Conservation (phyloP, 1,284 basidiomycete genomes). For the Ganoderma sinense region DNA sequence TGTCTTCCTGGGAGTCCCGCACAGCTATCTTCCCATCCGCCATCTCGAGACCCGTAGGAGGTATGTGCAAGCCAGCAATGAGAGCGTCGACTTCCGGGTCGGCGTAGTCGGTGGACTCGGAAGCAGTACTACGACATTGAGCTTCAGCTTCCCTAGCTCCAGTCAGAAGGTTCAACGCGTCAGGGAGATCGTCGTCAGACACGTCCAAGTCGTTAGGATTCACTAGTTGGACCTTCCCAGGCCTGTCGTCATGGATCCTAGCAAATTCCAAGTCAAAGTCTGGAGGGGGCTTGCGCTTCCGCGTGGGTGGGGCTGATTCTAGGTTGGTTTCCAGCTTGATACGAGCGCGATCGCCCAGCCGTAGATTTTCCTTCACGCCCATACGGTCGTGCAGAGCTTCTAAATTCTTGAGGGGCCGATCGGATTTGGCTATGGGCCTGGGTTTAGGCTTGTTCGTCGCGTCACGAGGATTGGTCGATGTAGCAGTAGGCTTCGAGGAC, state of each 20-base stretch:
- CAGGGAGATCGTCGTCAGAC: slow-evolving; percentile 53
- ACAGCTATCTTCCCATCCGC: neutral
- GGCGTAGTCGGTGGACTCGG: slow-evolving; percentile 44
- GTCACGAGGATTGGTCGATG: neutral
- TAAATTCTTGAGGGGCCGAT: slow-evolving; percentile 48
- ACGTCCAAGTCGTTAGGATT: slow-evolving; percentile 34
- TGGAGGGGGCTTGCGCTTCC: slow-evolving; percentile 41
- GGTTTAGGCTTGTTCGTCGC: slow-evolving; percentile 20
- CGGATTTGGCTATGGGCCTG: slow-evolving; percentile 35
- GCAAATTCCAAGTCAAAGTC: slow-evolving; percentile 64
- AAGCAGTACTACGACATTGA: slow-evolving; percentile 11
- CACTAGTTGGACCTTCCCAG: slow-evolving; percentile 23
- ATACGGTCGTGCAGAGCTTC: slow-evolving; percentile 55
- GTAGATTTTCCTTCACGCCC: slow-evolving; percentile 49
- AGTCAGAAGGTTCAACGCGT: slow-evolving; percentile 46
- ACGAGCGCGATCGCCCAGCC: slow-evolving; percentile 50
- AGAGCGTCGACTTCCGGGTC: slow-evolving; percentile 48
- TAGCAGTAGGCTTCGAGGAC: neutral
- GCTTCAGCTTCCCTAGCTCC: slow-evolving; percentile 12
- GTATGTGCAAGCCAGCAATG: slow-evolving; percentile 35
- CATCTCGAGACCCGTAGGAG: neutral
- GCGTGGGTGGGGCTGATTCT: slow-evolving; percentile 13
- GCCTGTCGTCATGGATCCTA: slow-evolving; percentile 46
- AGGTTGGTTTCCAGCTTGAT: slow-evolving; percentile 50
- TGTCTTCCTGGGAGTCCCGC: neutral